Percentiles rank a stretch among this genome's conserved stretches.
These are phyloP conservation scores for Spathaspora sp. DNA, from an alignment of 1,139 yeast species.

Conservation along the genomic window DNA sequence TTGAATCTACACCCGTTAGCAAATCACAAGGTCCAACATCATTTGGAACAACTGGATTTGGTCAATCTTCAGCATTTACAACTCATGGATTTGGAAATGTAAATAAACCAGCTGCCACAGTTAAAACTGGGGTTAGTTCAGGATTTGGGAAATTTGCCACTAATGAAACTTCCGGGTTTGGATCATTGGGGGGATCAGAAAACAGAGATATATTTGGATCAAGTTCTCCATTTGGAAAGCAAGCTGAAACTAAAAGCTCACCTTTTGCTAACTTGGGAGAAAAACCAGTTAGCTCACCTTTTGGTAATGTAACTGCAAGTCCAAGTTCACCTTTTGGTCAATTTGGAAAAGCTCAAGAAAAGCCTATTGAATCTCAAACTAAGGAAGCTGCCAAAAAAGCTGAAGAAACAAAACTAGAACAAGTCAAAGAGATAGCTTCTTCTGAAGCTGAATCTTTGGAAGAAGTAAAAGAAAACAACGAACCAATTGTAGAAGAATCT, in stretches of 20 bases:
- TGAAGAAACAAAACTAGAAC: neutral
- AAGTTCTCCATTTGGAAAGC: slow-evolving; percentile 3
- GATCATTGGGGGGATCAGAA: slow-evolving; percentile 4
- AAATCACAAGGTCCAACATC: slow-evolving; percentile 1
- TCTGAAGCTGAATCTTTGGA: too few species aligned
- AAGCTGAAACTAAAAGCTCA: neutral
- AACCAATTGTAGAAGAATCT: too few species aligned
- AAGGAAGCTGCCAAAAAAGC: neutral
- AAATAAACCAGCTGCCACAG: neutral
- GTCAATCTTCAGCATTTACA: slow-evolving; percentile 5
- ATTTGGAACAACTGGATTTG: slow-evolving; percentile 17
- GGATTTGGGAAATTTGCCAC: slow-evolving; percentile 16
- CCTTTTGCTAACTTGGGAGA: slow-evolving; percentile 1
- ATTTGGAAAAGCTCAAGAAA: neutral
- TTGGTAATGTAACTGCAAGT: neutral
- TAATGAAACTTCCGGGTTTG: slow-evolving; percentile 9
- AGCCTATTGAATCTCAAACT: neutral
- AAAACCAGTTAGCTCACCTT: neutral
- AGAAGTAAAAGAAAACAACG: too few species aligned
- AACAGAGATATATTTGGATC: neutral
- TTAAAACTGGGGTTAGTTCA: slow-evolving; percentile 8
- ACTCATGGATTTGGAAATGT: neutral
- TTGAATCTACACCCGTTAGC: neutral
- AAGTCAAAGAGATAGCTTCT: too few species aligned
- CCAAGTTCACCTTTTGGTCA: slow-evolving; percentile 5